Evolutionary conservation across 2,329 filamentous ascomycete species (phyloP).

Genomic region (Fusarium napiforme): DNA sequence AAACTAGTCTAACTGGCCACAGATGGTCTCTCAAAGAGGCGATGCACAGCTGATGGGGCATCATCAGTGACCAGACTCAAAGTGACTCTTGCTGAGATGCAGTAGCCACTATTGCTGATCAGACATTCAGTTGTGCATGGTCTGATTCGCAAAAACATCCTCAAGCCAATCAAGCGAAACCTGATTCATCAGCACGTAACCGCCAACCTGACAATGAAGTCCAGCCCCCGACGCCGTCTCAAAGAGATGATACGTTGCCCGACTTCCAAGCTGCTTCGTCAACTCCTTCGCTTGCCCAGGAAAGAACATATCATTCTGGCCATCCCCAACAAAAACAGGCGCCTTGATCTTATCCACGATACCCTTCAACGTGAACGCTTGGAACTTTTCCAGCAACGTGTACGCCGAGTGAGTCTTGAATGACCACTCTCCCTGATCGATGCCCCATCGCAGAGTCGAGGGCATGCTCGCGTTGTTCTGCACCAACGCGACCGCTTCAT

Average conservation of each 20-base stretch:
- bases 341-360: slow-evolving; percentile 30
- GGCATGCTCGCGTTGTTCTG: neutral
- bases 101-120: neutral
- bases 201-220: slow-evolving; percentile 12
- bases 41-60: neutral
- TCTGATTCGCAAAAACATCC: slow-evolving; percentile 8
- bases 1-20: neutral
- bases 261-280: neutral
- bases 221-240: neutral
- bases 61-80: neutral
- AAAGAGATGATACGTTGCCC: slow-evolving; percentile 6
- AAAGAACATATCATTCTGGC: slow-evolving; percentile 18
- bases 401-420: slow-evolving; percentile 19
- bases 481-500: neutral
- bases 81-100: neutral
- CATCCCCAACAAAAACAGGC: slow-evolving; percentile 37
- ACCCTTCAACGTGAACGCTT: slow-evolving; percentile 29
- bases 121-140: neutral
- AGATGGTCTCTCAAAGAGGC: neutral
- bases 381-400: neutral
- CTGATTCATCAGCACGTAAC: slow-evolving; percentile 15
- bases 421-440: slow-evolving; percentile 15
- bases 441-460: neutral
- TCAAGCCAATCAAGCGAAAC: slow-evolving; percentile 20
- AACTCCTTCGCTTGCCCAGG: slow-evolving; percentile 3